These are phyloP conservation scores for Eimeria falciformis DNA, from an alignment of 169 alveolate genomes.

Conservation along the genomic window DNA sequence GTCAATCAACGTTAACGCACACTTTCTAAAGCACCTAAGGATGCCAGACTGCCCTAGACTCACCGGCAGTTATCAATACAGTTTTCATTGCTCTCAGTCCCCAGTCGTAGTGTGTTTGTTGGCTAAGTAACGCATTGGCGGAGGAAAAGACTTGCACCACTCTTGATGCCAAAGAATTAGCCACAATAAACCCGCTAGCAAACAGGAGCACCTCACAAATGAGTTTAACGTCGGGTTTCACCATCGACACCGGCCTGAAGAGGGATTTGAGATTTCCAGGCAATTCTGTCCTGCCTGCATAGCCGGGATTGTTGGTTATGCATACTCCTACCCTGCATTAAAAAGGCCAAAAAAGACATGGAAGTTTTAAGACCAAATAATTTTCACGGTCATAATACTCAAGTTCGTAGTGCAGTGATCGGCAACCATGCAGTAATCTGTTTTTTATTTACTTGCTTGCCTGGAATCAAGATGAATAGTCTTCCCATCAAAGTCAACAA, in stretches of 20 bases:
- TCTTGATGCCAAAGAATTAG: constrained; percentile 93
- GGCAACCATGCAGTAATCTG: too few species aligned
- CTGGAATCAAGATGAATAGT: constrained; percentile 25
- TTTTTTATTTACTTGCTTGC: not conserved
- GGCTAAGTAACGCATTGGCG: constrained; percentile 90
- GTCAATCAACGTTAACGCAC: too few species aligned
- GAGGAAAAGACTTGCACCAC: constrained; percentile 94
- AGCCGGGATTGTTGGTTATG: constrained; percentile 97
- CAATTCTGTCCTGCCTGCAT: constrained; percentile 97
- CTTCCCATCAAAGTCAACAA: constrained; percentile 85
- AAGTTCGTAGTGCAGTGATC: too few species aligned
- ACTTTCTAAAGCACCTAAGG: constrained; percentile 84
- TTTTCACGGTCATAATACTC: too few species aligned
- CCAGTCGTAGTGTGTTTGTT: constrained; percentile 97
- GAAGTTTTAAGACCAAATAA: too few species aligned
- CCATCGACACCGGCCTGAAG: constrained; percentile 98
- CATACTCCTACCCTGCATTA: constrained; percentile 79
- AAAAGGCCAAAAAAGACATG: too few species aligned
- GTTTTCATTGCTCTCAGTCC: constrained; percentile 98
- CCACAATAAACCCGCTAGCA: constrained; percentile 96
- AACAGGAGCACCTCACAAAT: constrained; percentile 95
- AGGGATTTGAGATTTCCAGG: constrained; percentile 97
- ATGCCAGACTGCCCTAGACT: constrained; percentile 89
- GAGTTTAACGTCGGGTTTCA: constrained; percentile 96
- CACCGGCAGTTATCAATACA: constrained; percentile 96